Evolutionary conservation across 2,329 filamentous ascomycete species (phyloP), one percentile per base, ranked within the genome.

Genomic region (Nothophoma quercina): DNA sequence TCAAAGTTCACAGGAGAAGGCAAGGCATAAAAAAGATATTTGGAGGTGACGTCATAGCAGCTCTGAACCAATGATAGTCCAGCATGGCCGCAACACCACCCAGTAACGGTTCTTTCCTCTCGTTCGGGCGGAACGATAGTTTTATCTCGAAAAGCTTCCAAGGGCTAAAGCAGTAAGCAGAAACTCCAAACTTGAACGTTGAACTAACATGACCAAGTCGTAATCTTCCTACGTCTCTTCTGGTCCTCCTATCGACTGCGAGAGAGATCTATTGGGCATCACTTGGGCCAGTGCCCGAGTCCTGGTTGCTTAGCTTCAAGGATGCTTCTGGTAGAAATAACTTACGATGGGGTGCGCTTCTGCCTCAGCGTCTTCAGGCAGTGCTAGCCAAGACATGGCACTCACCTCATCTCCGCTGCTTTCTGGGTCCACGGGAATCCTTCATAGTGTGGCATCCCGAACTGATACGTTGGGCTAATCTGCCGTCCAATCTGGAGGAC

Each of bases 361-460:
- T 64, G 13, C 69, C 70, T 1, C 10, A 44, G 15, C 59, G 60
- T 3, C 62, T 73, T 0, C 53, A 62, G 41, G 46, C 48, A 0
- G 49, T 70, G 1, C 43, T 73, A 1, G 49, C 48, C 0, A 67
- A 60, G 10, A 63, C 67, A 35, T 62, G 65, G 52, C 69, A 70
- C 10, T 67, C 65, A 1, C 67, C 63, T 1, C 65, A 70, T 39
- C 48, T 73, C 2, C 68, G 68, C 16, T 59, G 58, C 21, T 72
- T 69, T 36, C 60, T 72, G 1, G 70, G 71, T 7, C 68, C 69
- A 0, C 28, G 57, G 5, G 55, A 58, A 13, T 70, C 68, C 2
- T 74, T 70, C 49, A 68, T 74, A n/a, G 60, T 70, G 2, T 74
- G 70, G 71, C 63, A 69, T 34, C 63, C 68, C 16, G 65, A 62